Evolutionary conservation across 2,329 filamentous ascomycete genomes (phyloP).

Genomic region (Alternaria metachromatica): DNA sequence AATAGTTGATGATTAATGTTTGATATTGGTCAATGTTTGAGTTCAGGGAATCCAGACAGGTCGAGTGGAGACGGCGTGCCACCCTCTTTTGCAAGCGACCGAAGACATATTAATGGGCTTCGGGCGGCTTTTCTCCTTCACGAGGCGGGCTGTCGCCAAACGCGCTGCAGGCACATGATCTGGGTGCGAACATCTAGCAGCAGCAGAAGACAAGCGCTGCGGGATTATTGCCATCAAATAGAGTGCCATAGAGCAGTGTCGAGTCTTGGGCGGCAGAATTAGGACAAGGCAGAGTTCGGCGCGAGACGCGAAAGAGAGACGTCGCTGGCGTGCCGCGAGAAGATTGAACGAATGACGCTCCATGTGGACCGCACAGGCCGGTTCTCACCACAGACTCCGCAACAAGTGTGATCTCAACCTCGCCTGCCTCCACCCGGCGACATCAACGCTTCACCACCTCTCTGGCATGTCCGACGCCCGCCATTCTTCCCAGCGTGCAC

Average conservation of each 20-base stretch:
- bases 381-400: conserved; percentile 26
- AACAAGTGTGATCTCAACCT: conserved; percentile 25
- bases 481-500: conserved; percentile 27
- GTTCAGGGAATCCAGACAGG: background rate
- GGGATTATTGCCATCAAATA: background rate
- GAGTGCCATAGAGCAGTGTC: background rate
- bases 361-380: conserved; percentile 18
- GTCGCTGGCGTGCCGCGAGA: conserved; percentile 14
- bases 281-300: background rate
- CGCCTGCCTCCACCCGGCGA: conserved; percentile 19
- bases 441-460: conserved; percentile 7
- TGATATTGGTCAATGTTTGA: background rate
- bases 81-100: conserved; percentile 22
- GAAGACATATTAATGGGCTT: conserved; percentile 33
- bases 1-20: background rate
- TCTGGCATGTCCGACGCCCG: conserved; percentile 26
- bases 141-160: conserved; percentile 24
- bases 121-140: conserved; percentile 27
- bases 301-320: conserved; percentile 20
- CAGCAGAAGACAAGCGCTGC: conserved; percentile 24
- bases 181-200: conserved; percentile 13
- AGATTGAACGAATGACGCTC: conserved; percentile 15
- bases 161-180: conserved; percentile 1
- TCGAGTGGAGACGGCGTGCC: background rate
- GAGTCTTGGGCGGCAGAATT: conserved; percentile 3